Conservation (phyloP, 1,139 yeast genomes). For the Spathaspora sp. region DNA sequence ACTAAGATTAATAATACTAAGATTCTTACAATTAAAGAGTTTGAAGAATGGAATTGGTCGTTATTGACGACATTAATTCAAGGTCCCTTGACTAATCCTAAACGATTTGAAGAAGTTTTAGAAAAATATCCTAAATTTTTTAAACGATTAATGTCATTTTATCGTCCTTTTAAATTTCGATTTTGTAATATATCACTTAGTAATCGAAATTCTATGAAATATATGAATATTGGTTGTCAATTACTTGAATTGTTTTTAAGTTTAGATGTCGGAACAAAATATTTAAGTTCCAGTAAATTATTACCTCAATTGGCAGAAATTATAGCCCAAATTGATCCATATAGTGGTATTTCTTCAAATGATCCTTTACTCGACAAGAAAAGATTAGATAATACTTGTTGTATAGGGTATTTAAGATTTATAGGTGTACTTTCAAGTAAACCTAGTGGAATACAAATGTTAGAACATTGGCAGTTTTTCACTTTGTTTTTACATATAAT, state of each 20-base stretch:
- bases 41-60: slow-evolving; percentile 87
- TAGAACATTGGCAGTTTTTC: slow-evolving; percentile 83
- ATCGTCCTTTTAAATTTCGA: slow-evolving; percentile 85
- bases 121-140: slow-evolving; percentile 78
- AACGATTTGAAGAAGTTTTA: slow-evolving; percentile 72
- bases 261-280: slow-evolving; percentile 63
- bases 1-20: slow-evolving; percentile 65
- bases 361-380: slow-evolving; percentile 71
- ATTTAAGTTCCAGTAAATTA: slow-evolving; percentile 70
- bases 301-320: slow-evolving; percentile 87
- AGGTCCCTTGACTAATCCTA: slow-evolving; percentile 76
- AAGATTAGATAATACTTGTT: slow-evolving; percentile 62
- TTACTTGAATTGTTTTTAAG: slow-evolving; percentile 66
- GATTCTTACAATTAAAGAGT: slow-evolving; percentile 77
- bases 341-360: slow-evolving; percentile 67
- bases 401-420: slow-evolving; percentile 75
- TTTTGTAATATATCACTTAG: slow-evolving; percentile 53
- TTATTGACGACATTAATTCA: slow-evolving; percentile 63
- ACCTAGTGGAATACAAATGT: slow-evolving; percentile 59
- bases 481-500: slow-evolving; percentile 76
- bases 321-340: slow-evolving; percentile 81
- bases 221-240: slow-evolving; percentile 71
- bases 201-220: slow-evolving; percentile 50
- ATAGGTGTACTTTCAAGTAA: slow-evolving; percentile 69
- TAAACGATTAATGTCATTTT: slow-evolving; percentile 81